Evolutionary conservation across 148 eudicot genomes (phyloP).

Genomic region (Bassia scoparia): DNA sequence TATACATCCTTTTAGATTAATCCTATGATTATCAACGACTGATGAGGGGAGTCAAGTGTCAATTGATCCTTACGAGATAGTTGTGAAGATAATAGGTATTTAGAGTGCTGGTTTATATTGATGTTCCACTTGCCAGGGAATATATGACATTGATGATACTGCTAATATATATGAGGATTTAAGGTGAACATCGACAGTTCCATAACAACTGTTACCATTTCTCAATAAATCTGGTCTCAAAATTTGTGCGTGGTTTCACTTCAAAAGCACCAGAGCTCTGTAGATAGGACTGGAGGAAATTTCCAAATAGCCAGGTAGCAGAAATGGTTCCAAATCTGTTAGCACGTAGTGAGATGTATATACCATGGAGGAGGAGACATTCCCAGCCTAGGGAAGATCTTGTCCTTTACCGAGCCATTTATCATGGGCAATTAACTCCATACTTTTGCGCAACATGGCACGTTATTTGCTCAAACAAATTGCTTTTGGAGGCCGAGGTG

Average conservation of each 20-base stretch:
- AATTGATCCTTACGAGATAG: too few species aligned
- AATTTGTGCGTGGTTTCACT: too few species aligned
- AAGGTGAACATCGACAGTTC: background rate
- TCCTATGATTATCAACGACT: too few species aligned
- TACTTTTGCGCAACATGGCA: slow-evolving; percentile 80
- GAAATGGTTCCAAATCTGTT: slow-evolving; percentile 96
- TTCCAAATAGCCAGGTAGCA: slow-evolving; percentile 88
- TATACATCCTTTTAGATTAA: too few species aligned
- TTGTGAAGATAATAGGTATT: too few species aligned
- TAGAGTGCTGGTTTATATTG: too few species aligned
- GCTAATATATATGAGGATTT: too few species aligned
- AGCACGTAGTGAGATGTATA: slow-evolving; percentile 66
- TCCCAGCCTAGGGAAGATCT: slow-evolving; percentile 89
- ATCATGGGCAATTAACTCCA: slow-evolving; percentile 61
- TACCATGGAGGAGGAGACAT: slow-evolving; percentile 91
- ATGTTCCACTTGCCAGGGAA: too few species aligned
- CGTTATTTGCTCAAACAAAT: slow-evolving; percentile 66
- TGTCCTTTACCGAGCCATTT: slow-evolving; percentile 90
- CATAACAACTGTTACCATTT: slow-evolving; percentile 49
- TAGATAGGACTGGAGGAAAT: slow-evolving; percentile 66
- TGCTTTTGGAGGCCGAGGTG: slow-evolving; percentile 84
- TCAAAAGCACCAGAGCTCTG: slow-evolving; percentile 98
- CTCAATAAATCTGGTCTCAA: too few species aligned
- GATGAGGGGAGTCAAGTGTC: too few species aligned
- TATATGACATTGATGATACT: too few species aligned